Conservation (phyloP, 345 rosid genomes). For the Rhizophora apiculata region DNA sequence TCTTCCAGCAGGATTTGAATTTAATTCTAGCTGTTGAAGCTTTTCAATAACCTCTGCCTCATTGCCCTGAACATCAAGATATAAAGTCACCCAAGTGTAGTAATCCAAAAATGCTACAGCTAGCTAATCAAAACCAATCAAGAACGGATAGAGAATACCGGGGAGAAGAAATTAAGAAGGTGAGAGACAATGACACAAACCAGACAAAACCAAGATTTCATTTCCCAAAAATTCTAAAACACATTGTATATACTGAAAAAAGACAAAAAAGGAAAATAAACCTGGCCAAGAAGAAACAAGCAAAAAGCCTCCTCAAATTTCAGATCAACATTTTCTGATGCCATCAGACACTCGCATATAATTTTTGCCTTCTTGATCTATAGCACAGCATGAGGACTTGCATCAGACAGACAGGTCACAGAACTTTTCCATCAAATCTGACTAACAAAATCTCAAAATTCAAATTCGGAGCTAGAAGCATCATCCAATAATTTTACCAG, state of each 20-base stretch:
- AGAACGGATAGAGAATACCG: background rate
- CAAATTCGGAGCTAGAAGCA: slow-evolving; percentile 1
- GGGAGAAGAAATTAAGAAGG: background rate
- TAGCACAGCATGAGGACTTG: slow-evolving; percentile 23
- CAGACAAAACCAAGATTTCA: background rate
- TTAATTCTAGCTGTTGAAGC: slow-evolving; percentile 64
- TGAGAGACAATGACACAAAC: background rate
- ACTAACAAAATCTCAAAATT: background rate
- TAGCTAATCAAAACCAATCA: background rate
- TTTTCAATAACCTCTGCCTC: slow-evolving; percentile 70
- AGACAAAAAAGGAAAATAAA: slow-evolving; percentile 19
- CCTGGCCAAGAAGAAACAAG: slow-evolving; percentile 87
- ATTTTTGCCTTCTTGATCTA: slow-evolving; percentile 75
- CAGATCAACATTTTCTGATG: slow-evolving; percentile 80
- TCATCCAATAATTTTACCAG: slow-evolving; percentile 46
- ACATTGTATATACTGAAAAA: background rate
- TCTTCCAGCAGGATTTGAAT: slow-evolving; percentile 48
- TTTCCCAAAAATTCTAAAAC: slow-evolving; percentile 7
- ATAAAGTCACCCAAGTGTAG: slow-evolving; percentile 6
- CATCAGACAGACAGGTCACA: slow-evolving; percentile 13
- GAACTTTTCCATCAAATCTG: background rate
- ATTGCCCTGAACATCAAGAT: slow-evolving; percentile 51
- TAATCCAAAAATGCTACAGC: slow-evolving; percentile 4
- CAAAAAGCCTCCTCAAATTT: slow-evolving; percentile 88
- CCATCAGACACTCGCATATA: slow-evolving; percentile 74